A percentile compares a stretch with the other conserved stretches of the same genome.
phyloP scores from a whole-genome alignment of 2,329 filamentous ascomycete species.

The Aspergillus viridinutans region DNA sequence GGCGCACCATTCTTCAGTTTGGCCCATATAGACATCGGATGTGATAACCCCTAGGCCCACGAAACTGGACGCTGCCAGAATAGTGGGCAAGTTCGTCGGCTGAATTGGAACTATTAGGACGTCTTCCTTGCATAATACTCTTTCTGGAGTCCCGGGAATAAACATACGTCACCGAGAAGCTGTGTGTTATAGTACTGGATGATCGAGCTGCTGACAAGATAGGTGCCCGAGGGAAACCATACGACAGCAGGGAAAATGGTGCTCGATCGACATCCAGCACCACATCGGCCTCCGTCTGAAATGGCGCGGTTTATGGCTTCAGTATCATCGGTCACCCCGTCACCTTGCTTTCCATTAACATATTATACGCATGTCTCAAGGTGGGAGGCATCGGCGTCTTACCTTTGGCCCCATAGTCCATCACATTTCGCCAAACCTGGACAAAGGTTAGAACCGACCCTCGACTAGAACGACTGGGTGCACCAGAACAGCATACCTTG shows the following conservation, averaged over 20 bases:
- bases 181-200: conserved; percentile 62
- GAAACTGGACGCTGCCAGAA: conserved; percentile 18
- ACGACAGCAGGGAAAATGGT: conserved; percentile 51
- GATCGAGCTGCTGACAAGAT: conserved; percentile 54
- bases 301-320: conserved; percentile 51
- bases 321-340: conserved; percentile 22
- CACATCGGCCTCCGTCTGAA: conserved; percentile 43
- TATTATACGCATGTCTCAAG: no score
- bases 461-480: no score
- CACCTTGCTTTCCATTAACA: no score
- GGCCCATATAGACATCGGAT: conserved; percentile 18
- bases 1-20: conserved; percentile 3
- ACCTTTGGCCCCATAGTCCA: conserved; percentile 10
- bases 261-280: conserved; percentile 28
- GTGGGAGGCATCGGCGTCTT: not conserved
- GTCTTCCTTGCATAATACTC: no score
- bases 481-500: no score
- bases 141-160: no score
- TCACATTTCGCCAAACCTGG: conserved; percentile 11
- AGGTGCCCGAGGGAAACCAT: conserved; percentile 57
- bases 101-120: no score
- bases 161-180: conserved; percentile 50
- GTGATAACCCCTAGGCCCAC: conserved; percentile 20
- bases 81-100: conserved; percentile 11
- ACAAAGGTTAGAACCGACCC: no score